A percentile compares a stretch with the other conserved stretches of the same genome.
Conservation (phyloP, 2,329 filamentous ascomycete species). For the Penicillium sp. region DNA sequence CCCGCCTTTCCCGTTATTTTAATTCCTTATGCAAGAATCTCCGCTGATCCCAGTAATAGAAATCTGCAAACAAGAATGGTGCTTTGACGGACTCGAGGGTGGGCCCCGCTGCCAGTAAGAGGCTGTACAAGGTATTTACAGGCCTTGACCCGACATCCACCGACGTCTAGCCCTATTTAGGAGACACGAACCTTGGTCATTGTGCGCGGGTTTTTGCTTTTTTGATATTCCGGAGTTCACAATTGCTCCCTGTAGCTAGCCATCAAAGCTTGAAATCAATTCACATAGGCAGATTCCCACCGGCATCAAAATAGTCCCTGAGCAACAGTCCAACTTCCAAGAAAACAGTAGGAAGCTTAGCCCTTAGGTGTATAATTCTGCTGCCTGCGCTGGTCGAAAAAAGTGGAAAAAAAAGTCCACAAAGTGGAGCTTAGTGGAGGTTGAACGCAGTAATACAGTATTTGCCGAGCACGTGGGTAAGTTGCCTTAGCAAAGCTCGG, state of each 20-base stretch:
- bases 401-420: not conserved
- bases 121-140: constrained; percentile 52
- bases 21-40: not conserved
- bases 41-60: constrained; percentile 26
- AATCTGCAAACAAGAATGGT: constrained; percentile 51
- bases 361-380: not conserved
- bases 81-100: constrained; percentile 46
- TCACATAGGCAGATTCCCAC: not conserved
- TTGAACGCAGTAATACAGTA: not conserved
- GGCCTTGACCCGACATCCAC: constrained; percentile 46
- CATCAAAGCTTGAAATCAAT: too few species aligned
- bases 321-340: not conserved
- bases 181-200: not conserved
- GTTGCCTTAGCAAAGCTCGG: not conserved
- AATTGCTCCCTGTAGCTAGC: not conserved
- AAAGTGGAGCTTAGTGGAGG: not conserved
- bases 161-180: constrained; percentile 34
- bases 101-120: constrained; percentile 49
- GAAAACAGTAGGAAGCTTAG: not conserved
- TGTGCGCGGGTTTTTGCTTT: not conserved
- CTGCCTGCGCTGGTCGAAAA: not conserved
- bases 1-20: not conserved
- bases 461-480: constrained; percentile 1
- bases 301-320: too few species aligned
- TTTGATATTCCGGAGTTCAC: not conserved